Conservation (phyloP, 441 rosid genomes). For the Capsella rubella region DNA sequence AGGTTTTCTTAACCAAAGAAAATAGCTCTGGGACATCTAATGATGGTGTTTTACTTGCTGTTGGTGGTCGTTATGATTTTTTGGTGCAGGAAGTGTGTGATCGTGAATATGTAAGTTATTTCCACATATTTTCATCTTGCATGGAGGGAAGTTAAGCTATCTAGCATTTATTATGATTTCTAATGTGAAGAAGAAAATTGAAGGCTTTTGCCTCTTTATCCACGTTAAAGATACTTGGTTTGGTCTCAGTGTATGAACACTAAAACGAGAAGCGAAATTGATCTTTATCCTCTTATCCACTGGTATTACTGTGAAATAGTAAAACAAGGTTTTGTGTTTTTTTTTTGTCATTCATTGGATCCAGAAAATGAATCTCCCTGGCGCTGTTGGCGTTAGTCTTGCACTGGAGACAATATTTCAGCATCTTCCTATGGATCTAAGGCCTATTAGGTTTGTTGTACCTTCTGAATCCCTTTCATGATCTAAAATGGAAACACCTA, state of each 20-base stretch:
- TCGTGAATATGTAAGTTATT: conserved; percentile 67
- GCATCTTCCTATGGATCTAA: conserved; percentile 70
- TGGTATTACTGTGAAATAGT: background rate
- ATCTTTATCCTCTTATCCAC: background rate
- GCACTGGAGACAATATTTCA: conserved; percentile 88
- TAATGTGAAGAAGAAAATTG: background rate
- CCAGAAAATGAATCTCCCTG: conserved; percentile 85
- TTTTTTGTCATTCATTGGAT: conserved; percentile 19
- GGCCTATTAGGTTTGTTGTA: conserved; percentile 56
- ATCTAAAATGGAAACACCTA: conserved; percentile 19
- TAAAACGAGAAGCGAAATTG: background rate
- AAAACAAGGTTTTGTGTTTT: background rate
- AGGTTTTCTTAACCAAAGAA: conserved; percentile 78
- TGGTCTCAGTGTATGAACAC: too few species aligned
- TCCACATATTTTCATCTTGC: conserved; percentile 29
- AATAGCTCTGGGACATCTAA: conserved; percentile 69
- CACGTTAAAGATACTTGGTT: too few species aligned
- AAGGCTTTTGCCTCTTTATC: too few species aligned
- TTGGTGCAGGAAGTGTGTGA: conserved; percentile 85
- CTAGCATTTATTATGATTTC: conserved; percentile 11
- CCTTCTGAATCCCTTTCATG: conserved; percentile 12
- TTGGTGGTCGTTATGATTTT: conserved; percentile 95
- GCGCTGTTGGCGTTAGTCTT: conserved; percentile 92
- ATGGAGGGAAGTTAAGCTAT: conserved; percentile 9
- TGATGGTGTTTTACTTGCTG: conserved; percentile 85